Evolutionary conservation across 2,329 filamentous ascomycete species (phyloP), one percentile per base, ranked within the genome.

Genomic region (Phoma herbarum): DNA sequence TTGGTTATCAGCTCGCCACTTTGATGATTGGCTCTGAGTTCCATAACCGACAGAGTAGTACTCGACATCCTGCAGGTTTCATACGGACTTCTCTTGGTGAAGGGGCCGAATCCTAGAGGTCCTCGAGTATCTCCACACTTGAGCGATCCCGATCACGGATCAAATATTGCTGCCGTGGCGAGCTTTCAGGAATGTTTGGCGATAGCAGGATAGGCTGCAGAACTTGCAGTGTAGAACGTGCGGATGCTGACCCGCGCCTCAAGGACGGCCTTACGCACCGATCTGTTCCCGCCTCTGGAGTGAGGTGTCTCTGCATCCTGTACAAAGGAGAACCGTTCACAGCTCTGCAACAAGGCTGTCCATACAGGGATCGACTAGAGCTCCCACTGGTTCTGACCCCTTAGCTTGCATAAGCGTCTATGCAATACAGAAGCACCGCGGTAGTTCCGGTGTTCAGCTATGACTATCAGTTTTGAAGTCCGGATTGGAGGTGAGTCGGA

Each of bases 391-490:
- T 39, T 16, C 20, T 39, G 20, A 23, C 16, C 23, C 29, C 7
- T 35, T 54, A 35, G 45, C 33, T 20, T 54, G 56, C 56, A 59
- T 59, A 42, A 54, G 56, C 54, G 54, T 52, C 10, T 29, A 49
- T 54, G 56, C 56, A 46, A 12, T 9, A 33, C 16, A 39, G 29
- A 28, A 29, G 22, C 33, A 28, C 51, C 51, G 56, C 7, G 31
- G 12, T 50, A 39, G 33, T 18, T 20, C 56, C 50, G 50, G 12
- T 16, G 46, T 16, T 42, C 46, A 50, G 50, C 44, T 51, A 45
- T 6, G 31, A 42, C 29, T 54, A 23, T 26, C 25, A 28, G n/a
- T 42, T 33, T 43, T 31, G 28, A 46, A 23, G n/a, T 41, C 18
- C 20, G 23, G 16, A 26, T 12, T 41, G 25, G 29, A 51, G 50